Conservation (phyloP, 108 stramenopile genomes). For the Ochromonas danica region DNA sequence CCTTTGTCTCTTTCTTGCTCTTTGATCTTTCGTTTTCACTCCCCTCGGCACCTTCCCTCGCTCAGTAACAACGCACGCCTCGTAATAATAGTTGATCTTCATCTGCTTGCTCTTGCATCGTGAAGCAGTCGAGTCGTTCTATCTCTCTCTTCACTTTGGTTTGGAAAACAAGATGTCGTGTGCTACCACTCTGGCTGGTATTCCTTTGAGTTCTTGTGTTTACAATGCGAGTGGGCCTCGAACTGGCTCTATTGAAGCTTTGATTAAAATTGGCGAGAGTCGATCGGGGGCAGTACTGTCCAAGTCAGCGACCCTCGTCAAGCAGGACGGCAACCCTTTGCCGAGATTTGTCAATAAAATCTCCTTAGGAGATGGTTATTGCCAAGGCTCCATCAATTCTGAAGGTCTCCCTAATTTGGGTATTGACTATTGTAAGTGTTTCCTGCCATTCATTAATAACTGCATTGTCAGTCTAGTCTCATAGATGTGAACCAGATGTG, state of each 20-base stretch:
- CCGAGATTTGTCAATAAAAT: constrained; percentile 55
- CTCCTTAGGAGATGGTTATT: not conserved
- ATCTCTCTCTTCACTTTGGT: too few relatives aligned
- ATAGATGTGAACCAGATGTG: constrained; percentile 60
- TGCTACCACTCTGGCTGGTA: constrained; percentile 70
- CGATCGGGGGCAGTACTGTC: constrained; percentile 68
- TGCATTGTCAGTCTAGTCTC: too few relatives aligned
- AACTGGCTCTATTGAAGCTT: constrained; percentile 73
- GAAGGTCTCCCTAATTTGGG: constrained; percentile 85
- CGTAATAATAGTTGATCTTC: too few relatives aligned
- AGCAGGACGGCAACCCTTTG: constrained; percentile 74
- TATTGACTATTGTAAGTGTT: constrained; percentile 69
- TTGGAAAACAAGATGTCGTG: too few relatives aligned
- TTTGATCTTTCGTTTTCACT: too few relatives aligned
- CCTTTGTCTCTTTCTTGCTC: too few relatives aligned
- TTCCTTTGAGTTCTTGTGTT: constrained; percentile 66
- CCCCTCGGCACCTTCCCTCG: too few relatives aligned
- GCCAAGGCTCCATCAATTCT: constrained; percentile 63
- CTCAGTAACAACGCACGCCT: too few relatives aligned
- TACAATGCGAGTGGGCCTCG: constrained; percentile 88
- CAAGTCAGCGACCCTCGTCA: constrained; percentile 71
- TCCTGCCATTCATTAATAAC: too few relatives aligned
- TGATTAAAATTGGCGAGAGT: constrained; percentile 71
- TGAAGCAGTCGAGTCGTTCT: too few relatives aligned
- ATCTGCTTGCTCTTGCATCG: too few relatives aligned